phyloP scores from a whole-genome alignment of 176 grass and related monocot species.

The Pontederia crassipes region DNA sequence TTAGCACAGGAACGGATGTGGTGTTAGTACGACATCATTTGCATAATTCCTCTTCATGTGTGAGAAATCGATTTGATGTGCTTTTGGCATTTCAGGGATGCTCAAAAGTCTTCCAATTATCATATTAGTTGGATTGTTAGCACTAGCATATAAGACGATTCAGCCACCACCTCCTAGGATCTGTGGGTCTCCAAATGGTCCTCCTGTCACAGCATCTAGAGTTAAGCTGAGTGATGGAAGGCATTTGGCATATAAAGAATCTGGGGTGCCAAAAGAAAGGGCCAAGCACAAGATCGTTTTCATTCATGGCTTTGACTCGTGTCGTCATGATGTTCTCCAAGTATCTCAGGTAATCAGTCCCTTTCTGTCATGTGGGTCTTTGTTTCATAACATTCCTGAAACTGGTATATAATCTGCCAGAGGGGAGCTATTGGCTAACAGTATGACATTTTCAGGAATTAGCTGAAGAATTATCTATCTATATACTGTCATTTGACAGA shows the following conservation, averaged over 20 bases:
- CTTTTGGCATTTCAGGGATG: slow-evolving; percentile 23
- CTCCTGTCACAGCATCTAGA: slow-evolving; percentile 46
- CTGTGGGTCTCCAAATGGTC: slow-evolving; percentile 35
- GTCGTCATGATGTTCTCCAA: slow-evolving; percentile 46
- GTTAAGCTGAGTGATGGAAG: slow-evolving; percentile 57
- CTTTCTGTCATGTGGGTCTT: neutral
- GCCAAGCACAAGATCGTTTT: slow-evolving; percentile 71
- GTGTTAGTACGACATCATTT: no score
- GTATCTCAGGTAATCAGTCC: slow-evolving; percentile 39
- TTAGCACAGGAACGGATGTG: no score
- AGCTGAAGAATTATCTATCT: slow-evolving; percentile 55
- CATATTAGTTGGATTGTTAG: slow-evolving; percentile 28
- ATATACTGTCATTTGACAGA: slow-evolving; percentile 67
- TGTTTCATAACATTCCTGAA: neutral
- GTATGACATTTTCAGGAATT: slow-evolving; percentile 42
- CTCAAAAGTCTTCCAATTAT: slow-evolving; percentile 26
- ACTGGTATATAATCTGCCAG: neutral
- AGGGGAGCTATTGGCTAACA: neutral
- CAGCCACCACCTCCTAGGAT: slow-evolving; percentile 44
- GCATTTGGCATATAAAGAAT: slow-evolving; percentile 61
- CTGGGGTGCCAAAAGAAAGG: slow-evolving; percentile 49
- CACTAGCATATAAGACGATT: slow-evolving; percentile 41
- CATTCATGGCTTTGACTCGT: slow-evolving; percentile 68
- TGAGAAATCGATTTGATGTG: neutral
- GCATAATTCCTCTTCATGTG: no score